phyloP scores from a whole-genome alignment of 2,329 filamentous ascomycete species.

The Cadophora malorum region DNA sequence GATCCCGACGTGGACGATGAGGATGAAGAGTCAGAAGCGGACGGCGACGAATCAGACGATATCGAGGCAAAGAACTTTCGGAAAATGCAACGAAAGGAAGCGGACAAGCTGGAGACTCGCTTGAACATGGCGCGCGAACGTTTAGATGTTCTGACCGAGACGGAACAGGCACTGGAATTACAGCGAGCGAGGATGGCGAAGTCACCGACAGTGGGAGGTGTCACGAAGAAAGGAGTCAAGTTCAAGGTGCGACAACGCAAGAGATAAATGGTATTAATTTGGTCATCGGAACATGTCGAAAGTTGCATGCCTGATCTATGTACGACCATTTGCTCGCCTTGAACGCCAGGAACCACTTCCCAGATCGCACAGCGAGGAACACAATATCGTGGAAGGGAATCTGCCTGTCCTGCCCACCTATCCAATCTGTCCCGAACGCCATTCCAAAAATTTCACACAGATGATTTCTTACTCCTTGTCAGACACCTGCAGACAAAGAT shows the following conservation, averaged over 20 bases:
- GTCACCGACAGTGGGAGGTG: constrained; percentile 64
- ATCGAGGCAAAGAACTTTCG: constrained; percentile 48
- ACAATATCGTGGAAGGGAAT: constrained; percentile 20
- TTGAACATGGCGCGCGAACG: constrained; percentile 60
- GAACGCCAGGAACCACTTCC: constrained; percentile 24
- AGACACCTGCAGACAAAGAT: constrained; percentile 59
- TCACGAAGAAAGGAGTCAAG: constrained; percentile 66
- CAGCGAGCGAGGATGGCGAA: constrained; percentile 70
- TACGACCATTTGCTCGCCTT: constrained; percentile 15
- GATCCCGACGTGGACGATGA: constrained; percentile 37
- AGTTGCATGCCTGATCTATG: constrained; percentile 36
- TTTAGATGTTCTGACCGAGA: constrained; percentile 59
- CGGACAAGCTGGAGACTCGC: constrained; percentile 55
- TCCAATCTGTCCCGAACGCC: constrained; percentile 14
- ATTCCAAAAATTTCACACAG: constrained; percentile 21
- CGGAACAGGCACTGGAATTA: constrained; percentile 63
- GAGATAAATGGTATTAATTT: constrained; percentile 48
- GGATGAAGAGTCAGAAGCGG: constrained; percentile 36
- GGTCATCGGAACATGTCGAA: constrained; percentile 40
- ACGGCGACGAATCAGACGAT: constrained; percentile 35
- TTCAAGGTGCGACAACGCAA: constrained; percentile 69
- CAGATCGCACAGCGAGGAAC: constrained; percentile 25
- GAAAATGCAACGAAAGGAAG: constrained; percentile 52
- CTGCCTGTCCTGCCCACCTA: constrained; percentile 2
- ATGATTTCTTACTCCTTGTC: constrained; percentile 50